phyloP scores from a whole-genome alignment of 768 basidiomycete species.

The Lactarius sanguifluus region DNA sequence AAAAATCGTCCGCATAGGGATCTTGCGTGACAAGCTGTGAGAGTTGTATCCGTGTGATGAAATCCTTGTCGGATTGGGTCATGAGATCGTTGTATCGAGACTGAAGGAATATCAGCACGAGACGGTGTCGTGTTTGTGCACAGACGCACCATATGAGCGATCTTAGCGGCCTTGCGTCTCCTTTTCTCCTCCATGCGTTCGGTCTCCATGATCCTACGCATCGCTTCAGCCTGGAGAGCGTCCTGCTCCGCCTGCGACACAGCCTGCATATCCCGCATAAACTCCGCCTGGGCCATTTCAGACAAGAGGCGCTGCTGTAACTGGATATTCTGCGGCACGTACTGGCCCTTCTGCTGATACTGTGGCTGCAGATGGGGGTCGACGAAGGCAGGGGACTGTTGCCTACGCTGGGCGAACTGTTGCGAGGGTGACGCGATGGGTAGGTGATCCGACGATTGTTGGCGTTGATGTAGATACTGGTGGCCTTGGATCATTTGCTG shows the following conservation, averaged over 20 bases:
- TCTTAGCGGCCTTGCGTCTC: constrained; percentile 77
- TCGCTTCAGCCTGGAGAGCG: constrained; percentile 70
- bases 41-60: constrained; percentile 98
- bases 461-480: constrained; percentile 42
- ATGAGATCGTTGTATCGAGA: constrained; percentile 92
- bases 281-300: constrained; percentile 71
- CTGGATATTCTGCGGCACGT: constrained; percentile 63
- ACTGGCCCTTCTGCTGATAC: constrained; percentile 54
- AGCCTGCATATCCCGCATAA: constrained; percentile 63
- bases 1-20: constrained; percentile 97
- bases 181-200: constrained; percentile 87
- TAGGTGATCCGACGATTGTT: constrained; percentile 44
- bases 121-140: background rate
- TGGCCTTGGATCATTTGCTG: constrained; percentile 30
- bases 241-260: constrained; percentile 64
- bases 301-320: constrained; percentile 75
- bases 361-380: constrained; percentile 36
- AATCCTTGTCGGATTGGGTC: constrained; percentile 99
- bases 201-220: constrained; percentile 88
- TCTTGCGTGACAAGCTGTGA: constrained; percentile 97
- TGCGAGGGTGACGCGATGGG: constrained; percentile 50
- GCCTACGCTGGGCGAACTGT: constrained; percentile 48
- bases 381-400: constrained; percentile 37
- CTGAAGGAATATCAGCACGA: constrained; percentile 40
- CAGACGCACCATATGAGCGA: constrained; percentile 75